Evolutionary conservation across 441 rosid species (phyloP).

Genomic region (Euphorbia celastroides): DNA sequence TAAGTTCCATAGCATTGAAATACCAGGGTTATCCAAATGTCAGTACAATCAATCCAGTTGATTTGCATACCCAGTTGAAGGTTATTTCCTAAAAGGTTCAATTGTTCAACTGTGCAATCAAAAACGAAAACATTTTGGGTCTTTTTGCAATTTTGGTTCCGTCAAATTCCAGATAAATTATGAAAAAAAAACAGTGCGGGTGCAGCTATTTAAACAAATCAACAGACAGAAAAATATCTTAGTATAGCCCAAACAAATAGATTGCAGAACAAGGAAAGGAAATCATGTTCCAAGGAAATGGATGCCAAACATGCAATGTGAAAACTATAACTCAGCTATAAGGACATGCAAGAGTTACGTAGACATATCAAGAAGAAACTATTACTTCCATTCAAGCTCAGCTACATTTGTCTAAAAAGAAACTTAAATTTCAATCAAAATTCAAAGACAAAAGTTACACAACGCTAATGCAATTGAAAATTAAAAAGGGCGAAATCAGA

Average conservation of each 20-base stretch:
- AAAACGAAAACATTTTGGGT: not conserved
- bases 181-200: not conserved
- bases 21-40: not conserved
- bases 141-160: not conserved
- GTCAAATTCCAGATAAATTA: not conserved
- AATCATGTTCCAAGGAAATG: not conserved
- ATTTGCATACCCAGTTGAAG: not conserved
- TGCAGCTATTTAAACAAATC: not conserved
- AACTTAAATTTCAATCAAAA: not conserved
- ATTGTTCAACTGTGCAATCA: not conserved
- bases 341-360: not conserved
- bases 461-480: not conserved
- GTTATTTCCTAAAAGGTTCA: not conserved
- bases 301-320: no score
- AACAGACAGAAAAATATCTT: not conserved
- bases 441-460: not conserved
- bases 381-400: not conserved
- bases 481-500: not conserved
- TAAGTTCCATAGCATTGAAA: not conserved
- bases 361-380: not conserved
- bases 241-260: not conserved
- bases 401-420: not conserved
- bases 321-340: not conserved
- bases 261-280: not conserved
- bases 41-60: not conserved